Percentiles rank a stretch among this genome's conserved stretches.
Evolutionary conservation across 441 rosid species (phyloP).

Genomic region (Dalechampia spathulata): DNA sequence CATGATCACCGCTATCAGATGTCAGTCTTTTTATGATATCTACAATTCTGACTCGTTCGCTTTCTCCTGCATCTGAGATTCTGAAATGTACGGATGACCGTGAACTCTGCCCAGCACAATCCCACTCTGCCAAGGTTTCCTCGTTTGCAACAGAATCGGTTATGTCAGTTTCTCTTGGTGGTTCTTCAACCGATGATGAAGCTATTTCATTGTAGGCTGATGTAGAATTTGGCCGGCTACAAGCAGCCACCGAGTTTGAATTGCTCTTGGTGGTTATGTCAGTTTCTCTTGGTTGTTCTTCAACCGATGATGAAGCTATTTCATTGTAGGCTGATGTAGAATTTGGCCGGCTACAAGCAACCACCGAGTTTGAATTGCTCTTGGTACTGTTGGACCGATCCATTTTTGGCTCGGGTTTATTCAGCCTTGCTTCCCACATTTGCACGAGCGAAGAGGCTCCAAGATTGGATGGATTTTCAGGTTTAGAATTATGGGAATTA

Average conservation of each 20-base stretch:
- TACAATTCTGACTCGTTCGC: constrained; percentile 49
- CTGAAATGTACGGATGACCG: constrained; percentile 15
- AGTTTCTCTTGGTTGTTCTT: constrained; percentile 20
- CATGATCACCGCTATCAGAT: constrained; percentile 33
- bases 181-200: constrained; percentile 19
- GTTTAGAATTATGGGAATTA: constrained; percentile 7
- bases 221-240: constrained; percentile 39
- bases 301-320: constrained; percentile 12
- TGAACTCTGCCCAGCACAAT: constrained; percentile 19
- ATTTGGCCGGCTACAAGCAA: constrained; percentile 42
- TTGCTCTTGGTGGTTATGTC: constrained; percentile 16
- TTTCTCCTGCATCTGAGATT: constrained; percentile 32
- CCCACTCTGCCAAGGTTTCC: constrained; percentile 31
- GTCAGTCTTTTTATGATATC: constrained; percentile 63
- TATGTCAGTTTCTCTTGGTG: constrained; percentile 18
- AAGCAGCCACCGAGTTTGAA: constrained; percentile 21
- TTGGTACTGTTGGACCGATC: constrained; percentile 29
- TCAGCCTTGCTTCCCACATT: constrained; percentile 83
- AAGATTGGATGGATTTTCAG: constrained; percentile 17
- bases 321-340: constrained; percentile 27
- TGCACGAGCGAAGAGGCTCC: constrained; percentile 88
- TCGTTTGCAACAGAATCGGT: constrained; percentile 23
- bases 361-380: constrained; percentile 12
- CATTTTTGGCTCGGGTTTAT: neutral
- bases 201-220: constrained; percentile 21